Evolutionary conservation across 192 early-diverging fungal species (phyloP), one percentile per base, ranked within the genome.

Genomic region (Geosiphon pyriformis): DNA sequence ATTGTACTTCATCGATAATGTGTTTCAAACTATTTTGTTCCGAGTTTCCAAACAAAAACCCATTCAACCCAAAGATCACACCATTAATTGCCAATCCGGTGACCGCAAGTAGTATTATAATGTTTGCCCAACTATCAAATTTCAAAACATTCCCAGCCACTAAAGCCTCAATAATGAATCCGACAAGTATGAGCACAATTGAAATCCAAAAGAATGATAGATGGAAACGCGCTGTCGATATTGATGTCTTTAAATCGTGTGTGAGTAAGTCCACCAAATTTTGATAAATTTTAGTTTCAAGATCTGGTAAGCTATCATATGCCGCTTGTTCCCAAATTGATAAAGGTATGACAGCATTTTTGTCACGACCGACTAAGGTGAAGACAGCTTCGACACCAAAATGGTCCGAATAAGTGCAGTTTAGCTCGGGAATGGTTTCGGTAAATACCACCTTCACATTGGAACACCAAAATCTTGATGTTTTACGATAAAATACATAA

Each of bases 341-440:
- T 29, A 67, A 35, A 30, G 65, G 65, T 25, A 67, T 67, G 10
- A 67, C 65, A 18, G 65, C 33, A 67, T 46, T 54, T 27, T 67
- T 67, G 25, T 57, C 53, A 26, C 65, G 35, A 30, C 53, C 53
- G 35, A 67, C 65, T 23, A 79, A 37, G 23, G 68, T 42, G 37
- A 83, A 83, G 17, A 22, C 73, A 7, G 81, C 75, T 61, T 76
- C 69, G 8, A 83, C 81, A 17, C 74, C 81, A 57, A 83, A 83
- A 65, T 83, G 81, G 49, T 83, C 81, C 6, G 76, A 76, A 55
- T 78, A 80, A 34, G 66, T 68, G 48, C 30, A n/a, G 17, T 35
- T n/a, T 17, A 70, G 51, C 12, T 61, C 59, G 2, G 76, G 72
- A 42, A 77, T 74, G 26, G 11, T 48, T 1, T 74, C 70, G 0